phyloP scores from a whole-genome alignment of 176 grass and related monocot species.

The Triticum dicoccoides region DNA sequence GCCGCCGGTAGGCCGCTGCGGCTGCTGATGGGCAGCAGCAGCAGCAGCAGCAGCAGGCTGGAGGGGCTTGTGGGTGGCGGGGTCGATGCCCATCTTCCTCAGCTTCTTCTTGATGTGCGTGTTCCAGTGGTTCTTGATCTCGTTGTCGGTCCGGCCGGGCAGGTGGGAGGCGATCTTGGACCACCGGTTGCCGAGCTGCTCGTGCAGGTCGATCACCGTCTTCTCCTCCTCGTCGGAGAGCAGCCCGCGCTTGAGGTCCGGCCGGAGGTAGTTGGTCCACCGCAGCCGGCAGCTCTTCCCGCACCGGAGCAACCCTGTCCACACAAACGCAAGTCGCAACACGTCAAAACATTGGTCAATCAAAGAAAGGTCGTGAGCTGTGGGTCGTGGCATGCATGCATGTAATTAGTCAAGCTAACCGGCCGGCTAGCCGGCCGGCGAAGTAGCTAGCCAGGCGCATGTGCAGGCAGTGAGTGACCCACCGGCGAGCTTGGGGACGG shows the following conservation, averaged over 20 bases:
- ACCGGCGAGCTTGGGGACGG: constrained; percentile 90
- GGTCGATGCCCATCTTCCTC: constrained; percentile 81
- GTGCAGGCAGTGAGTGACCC: background rate
- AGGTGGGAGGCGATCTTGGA: constrained; percentile 84
- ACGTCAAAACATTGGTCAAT: constrained; percentile 1
- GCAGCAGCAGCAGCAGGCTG: background rate
- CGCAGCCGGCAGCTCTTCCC: constrained; percentile 91
- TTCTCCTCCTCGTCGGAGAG: constrained; percentile 70
- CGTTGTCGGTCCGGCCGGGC: constrained; percentile 85
- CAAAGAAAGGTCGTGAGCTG: background rate
- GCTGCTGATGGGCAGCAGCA: background rate
- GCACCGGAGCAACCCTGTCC: constrained; percentile 69
- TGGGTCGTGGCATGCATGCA: background rate
- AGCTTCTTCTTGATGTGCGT: constrained; percentile 96
- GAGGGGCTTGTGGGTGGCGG: constrained; percentile 61
- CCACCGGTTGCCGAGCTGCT: constrained; percentile 85
- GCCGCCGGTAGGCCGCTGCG: background rate
- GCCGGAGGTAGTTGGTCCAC: constrained; percentile 93
- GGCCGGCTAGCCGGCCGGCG: background rate
- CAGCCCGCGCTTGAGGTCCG: constrained; percentile 73
- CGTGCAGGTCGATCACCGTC: constrained; percentile 82
- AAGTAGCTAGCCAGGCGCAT: background rate
- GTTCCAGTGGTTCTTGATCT: constrained; percentile 98
- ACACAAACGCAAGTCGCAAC: background rate
- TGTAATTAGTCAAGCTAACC: background rate